Percentiles rank a stretch among this genome's conserved stretches.
phyloP scores from a whole-genome alignment of 2,329 filamentous ascomycete species.

The Pleomassaria siparia region DNA sequence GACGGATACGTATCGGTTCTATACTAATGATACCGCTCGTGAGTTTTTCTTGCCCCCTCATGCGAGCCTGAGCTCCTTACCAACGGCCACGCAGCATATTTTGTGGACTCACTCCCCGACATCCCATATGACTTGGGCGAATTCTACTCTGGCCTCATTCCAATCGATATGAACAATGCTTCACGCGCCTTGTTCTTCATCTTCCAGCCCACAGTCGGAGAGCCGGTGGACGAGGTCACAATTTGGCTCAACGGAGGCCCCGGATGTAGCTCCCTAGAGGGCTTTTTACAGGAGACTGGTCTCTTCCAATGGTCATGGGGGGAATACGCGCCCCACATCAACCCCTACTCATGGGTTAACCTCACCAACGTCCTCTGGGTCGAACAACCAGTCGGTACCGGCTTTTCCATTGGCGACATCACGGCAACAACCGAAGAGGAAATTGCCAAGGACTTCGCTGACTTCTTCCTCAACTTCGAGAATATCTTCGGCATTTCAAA shows the following conservation, averaged over 20 bases:
- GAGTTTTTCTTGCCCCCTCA: neutral
- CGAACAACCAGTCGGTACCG: conserved; percentile 18
- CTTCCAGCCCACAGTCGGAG: conserved; percentile 19
- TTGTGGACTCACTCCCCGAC: conserved; percentile 14
- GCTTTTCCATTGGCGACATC: conserved; percentile 18
- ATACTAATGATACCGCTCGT: conserved; percentile 9
- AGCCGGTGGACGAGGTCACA: conserved; percentile 18
- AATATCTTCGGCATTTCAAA: conserved; percentile 22
- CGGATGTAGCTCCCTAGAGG: conserved; percentile 16
- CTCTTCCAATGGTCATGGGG: conserved; percentile 20
- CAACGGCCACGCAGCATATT: conserved; percentile 5
- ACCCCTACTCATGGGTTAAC: conserved; percentile 20
- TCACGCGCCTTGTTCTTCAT: conserved; percentile 20
- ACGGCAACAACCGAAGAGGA: conserved; percentile 21
- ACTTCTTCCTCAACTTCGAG: conserved; percentile 21
- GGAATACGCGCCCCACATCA: conserved; percentile 11
- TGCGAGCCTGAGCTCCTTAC: neutral
- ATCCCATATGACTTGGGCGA: conserved; percentile 19
- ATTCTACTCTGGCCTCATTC: conserved; percentile 17
- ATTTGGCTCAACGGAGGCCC: conserved; percentile 22
- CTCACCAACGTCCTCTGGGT: conserved; percentile 24
- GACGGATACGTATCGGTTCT: conserved; percentile 8
- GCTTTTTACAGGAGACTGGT: conserved; percentile 16
- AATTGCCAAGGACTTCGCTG: conserved; percentile 18
- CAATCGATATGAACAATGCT: conserved; percentile 17